Evolutionary conservation across 345 rosid species (phyloP).

Genomic region (Brassica incana): DNA sequence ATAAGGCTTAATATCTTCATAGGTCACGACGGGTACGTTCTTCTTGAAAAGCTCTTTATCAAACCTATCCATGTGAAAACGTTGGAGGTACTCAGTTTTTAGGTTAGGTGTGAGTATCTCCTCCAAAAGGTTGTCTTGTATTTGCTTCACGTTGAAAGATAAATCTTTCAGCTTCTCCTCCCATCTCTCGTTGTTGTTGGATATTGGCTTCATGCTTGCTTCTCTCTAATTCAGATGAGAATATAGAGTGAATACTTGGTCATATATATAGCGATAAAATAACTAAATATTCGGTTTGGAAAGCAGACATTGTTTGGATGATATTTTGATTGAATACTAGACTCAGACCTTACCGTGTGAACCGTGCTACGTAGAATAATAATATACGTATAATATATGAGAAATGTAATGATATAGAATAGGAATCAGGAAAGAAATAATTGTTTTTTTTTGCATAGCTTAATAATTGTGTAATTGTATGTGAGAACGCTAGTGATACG

Average conservation of each 20-base stretch:
- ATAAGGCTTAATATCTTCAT: not conserved
- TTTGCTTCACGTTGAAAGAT: not conserved
- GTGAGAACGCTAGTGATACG: not conserved
- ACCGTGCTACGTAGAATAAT: not conserved
- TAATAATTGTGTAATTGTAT: not conserved
- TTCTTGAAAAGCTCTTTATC: not conserved
- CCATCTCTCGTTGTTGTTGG: not conserved
- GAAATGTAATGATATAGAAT: not conserved
- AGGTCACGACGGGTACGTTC: not conserved
- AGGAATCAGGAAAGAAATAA: not conserved
- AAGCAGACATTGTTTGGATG: not conserved
- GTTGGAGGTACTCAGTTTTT: not conserved
- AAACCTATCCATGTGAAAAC: not conserved
- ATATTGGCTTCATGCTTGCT: not conserved
- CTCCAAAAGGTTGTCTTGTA: not conserved
- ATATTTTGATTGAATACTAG: not conserved
- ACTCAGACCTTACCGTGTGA: slow-evolving; percentile 18
- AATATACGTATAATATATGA: not conserved
- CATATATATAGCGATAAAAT: not conserved
- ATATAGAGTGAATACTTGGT: not conserved
- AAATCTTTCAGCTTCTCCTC: not conserved
- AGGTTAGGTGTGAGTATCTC: not conserved
- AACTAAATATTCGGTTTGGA: not conserved
- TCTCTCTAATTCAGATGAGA: not conserved
- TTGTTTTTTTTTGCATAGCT: not conserved